A percentile compares a stretch with the other conserved stretches of the same genome.
phyloP scores from a whole-genome alignment of 2,329 filamentous ascomycete genomes.

The Cladosporium velox region DNA sequence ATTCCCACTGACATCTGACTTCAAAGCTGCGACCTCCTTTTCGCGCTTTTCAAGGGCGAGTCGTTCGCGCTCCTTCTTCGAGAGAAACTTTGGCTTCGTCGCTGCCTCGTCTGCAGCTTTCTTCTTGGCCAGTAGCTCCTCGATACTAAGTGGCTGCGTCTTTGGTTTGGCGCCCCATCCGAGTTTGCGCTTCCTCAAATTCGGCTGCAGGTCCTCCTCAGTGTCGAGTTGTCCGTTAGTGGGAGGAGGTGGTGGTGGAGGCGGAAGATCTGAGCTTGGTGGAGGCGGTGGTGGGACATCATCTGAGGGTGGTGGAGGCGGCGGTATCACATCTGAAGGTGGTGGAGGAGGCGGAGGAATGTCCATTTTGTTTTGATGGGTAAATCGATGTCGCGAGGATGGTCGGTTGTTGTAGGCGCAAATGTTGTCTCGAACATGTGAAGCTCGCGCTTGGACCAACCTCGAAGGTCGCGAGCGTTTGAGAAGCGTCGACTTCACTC shows the following conservation, averaged over 20 bases:
- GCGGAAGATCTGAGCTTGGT: constrained; percentile 8
- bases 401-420: background rate
- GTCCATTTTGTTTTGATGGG: background rate
- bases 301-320: constrained; percentile 19
- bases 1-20: background rate
- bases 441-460: background rate
- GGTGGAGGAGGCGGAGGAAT: constrained; percentile 1
- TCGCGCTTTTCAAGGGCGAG: constrained; percentile 75
- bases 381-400: background rate
- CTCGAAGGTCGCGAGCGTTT: background rate
- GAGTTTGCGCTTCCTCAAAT: constrained; percentile 53
- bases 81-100: constrained; percentile 84
- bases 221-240: background rate
- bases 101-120: constrained; percentile 81
- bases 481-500: background rate
- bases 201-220: constrained; percentile 7
- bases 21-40: constrained; percentile 54
- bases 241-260: constrained; percentile 12
- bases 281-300: constrained; percentile 20
- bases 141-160: constrained; percentile 71
- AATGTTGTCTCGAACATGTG: constrained; percentile 11
- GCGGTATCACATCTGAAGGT: constrained; percentile 15
- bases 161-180: constrained; percentile 51
- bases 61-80: constrained; percentile 78
- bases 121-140: constrained; percentile 82